phyloP scores from a whole-genome alignment of 768 basidiomycete species.

The Tubosaeta brunneosetosa region DNA sequence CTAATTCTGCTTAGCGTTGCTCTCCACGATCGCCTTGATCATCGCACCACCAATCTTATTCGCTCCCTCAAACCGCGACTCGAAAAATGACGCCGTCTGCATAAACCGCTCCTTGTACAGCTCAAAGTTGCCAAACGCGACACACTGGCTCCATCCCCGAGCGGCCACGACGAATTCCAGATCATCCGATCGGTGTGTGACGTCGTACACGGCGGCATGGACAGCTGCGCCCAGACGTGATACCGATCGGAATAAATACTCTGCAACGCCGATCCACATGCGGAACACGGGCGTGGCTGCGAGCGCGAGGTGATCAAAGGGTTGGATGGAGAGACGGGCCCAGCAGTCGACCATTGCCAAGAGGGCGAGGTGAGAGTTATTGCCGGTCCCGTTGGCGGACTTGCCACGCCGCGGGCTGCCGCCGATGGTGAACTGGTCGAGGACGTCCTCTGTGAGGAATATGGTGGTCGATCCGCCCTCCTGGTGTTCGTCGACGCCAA shows the following conservation, averaged over 20 bases:
- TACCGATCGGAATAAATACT: conserved; percentile 82
- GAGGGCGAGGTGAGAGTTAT: conserved; percentile 89
- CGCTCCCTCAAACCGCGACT: conserved; percentile 83
- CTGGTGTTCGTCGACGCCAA: conserved; percentile 42
- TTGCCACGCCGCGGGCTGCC: conserved; percentile 21
- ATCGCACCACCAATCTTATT: conserved; percentile 78
- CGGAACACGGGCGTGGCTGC: conserved; percentile 96
- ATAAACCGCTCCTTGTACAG: conserved; percentile 78
- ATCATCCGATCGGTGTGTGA: conserved; percentile 82
- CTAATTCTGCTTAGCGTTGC: conserved; percentile 16
- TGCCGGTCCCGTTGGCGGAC: conserved; percentile 25
- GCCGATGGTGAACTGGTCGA: conserved; percentile 88
- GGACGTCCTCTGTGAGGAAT: conserved; percentile 74
- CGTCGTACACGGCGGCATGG: conserved; percentile 68
- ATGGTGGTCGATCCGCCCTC: conserved; percentile 49
- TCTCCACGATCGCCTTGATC: conserved; percentile 83
- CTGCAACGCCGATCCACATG: conserved; percentile 95
- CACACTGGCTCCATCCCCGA: conserved; percentile 93
- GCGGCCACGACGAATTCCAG: conserved; percentile 93
- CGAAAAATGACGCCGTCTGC: conserved; percentile 78
- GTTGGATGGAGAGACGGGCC: conserved; percentile 81
- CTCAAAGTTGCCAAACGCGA: conserved; percentile 88
- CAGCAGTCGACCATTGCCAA: conserved; percentile 99
- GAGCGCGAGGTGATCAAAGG: conserved; percentile 85
- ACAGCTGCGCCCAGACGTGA: conserved; percentile 64